Evolutionary conservation across 768 basidiomycete species (phyloP).

Genomic region (Kwoniella sp.): DNA sequence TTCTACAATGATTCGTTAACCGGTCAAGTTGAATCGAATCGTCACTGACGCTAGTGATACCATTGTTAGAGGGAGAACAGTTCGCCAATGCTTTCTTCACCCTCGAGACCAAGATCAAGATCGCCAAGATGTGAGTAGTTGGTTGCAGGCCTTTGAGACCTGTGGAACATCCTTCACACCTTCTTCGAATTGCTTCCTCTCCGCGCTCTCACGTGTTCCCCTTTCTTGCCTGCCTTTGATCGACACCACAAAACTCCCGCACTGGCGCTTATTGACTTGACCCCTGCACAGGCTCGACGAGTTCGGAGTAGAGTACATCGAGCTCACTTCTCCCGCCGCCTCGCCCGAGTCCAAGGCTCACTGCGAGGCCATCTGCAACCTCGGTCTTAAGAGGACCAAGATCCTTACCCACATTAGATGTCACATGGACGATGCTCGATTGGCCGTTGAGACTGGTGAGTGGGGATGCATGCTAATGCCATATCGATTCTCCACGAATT

Average conservation of each 20-base stretch:
- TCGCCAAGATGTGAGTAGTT: constrained; percentile 72
- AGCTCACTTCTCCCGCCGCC: constrained; percentile 95
- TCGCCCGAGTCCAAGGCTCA: constrained; percentile 91
- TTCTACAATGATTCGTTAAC: too few species aligned
- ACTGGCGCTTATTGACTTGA: too few species aligned
- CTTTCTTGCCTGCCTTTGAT: too few species aligned
- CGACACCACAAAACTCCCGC: too few species aligned
- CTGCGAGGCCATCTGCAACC: constrained; percentile 98
- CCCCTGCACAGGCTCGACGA: constrained; percentile 84
- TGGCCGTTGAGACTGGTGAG: constrained; percentile 95
- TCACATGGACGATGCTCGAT: constrained; percentile 98
- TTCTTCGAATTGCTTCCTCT: too few species aligned
- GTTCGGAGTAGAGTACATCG: constrained; percentile 99
- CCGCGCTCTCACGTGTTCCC: too few species aligned
- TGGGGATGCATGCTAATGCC: too few species aligned
- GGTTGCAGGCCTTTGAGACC: too few species aligned
- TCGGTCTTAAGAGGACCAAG: constrained; percentile 75
- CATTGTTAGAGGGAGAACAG: constrained; percentile 93
- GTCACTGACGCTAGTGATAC: background rate
- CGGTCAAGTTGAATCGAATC: too few species aligned
- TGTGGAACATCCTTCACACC: too few species aligned
- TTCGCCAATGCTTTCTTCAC: constrained; percentile 99
- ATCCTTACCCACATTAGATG: constrained; percentile 98
- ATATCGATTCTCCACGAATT: too few species aligned
- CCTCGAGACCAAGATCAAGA: constrained; percentile 99